Conservation (phyloP, 257 asterid species). For the Marsdenia floribunda region DNA sequence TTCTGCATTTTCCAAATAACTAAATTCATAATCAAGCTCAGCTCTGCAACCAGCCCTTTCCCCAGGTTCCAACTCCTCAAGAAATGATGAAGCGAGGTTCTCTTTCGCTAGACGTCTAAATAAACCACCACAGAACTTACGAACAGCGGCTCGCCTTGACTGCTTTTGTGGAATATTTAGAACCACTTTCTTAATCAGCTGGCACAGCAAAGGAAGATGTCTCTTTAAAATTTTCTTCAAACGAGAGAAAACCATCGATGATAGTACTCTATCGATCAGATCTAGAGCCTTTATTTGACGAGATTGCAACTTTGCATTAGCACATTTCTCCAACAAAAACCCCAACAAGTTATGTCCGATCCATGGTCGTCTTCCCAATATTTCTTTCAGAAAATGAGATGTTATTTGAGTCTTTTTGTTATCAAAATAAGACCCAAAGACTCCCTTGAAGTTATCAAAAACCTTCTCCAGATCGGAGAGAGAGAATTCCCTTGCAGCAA, state of each 20-base stretch:
- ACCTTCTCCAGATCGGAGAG: slow-evolving; percentile 53
- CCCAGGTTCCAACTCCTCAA: slow-evolving; percentile 55
- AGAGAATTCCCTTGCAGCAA: slow-evolving; percentile 57
- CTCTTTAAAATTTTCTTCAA: slow-evolving; percentile 38
- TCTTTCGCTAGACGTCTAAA: slow-evolving; percentile 39
- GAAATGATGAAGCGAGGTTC: slow-evolving; percentile 36
- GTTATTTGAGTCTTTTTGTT: slow-evolving; percentile 81
- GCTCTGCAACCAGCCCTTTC: slow-evolving; percentile 48
- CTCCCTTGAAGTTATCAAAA: slow-evolving; percentile 45
- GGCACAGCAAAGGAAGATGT: slow-evolving; percentile 42
- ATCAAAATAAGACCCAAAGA: slow-evolving; percentile 54
- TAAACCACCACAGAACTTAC: slow-evolving; percentile 68
- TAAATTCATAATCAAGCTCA: slow-evolving; percentile 58
- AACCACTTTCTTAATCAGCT: slow-evolving; percentile 49
- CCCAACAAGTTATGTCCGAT: slow-evolving; percentile 57
- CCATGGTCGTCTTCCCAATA: slow-evolving; percentile 71
- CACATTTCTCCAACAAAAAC: slow-evolving; percentile 75
- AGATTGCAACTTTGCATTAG: slow-evolving; percentile 55
- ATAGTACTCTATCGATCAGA: slow-evolving; percentile 54
- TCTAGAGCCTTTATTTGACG: slow-evolving; percentile 88
- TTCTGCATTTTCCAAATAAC: slow-evolving; percentile 39
- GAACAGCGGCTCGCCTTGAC: slow-evolving; percentile 73
- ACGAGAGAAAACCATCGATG: slow-evolving; percentile 26
- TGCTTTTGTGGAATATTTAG: slow-evolving; percentile 82
- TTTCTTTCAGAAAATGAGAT: slow-evolving; percentile 69